Base-by-base conservation (phyloP, 2,329 filamentous ascomycete species). In the Rhynchosporium secalis region DNA sequence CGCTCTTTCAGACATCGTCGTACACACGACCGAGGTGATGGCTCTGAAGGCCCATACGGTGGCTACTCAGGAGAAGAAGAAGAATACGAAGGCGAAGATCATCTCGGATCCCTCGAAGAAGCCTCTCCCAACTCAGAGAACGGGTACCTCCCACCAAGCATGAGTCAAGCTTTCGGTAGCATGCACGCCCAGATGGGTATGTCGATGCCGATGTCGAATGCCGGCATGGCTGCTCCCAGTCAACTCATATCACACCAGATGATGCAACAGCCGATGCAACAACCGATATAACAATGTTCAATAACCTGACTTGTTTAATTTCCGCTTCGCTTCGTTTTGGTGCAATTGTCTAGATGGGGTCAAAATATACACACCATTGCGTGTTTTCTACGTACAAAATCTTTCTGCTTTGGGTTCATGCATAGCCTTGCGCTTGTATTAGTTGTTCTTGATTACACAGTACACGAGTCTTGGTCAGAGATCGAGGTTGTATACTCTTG, bases 1-100 rank as follows among this genome's bases (percentile, higher is more conserved):
- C 41, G 20, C 52, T 56, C 43, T 12, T 41, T 48, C 69, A 87
- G 85, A 75, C 87, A 90, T 78, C 83, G 82, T 75, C 83, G 83
- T 72, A 97, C 92, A 71, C 94, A 98, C 78, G 96, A 96, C 81
- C 84, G 86, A 48, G 86, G 85, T 10, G 86, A 89, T 70, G 89
- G 84, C 75, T 81, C 82, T 62, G 86, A 88, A 56, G 85, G 84
- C 41, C 80, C 76, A 47, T 86, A 88, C 48, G 80, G 79, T 57
- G 75, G 75, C 62, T 81, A 87, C 71, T 83, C 82, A 72, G 83
- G 87, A 64, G 89, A 89, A 45, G 92, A 94, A 62, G 92, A 96
- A 72, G 90, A 95, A 60, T 87, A 82, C 70, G 87, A 86, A 41
- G 91, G 94, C 64, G 92, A 96, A 68, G 91, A 95, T 69, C 90